phyloP scores from a whole-genome alignment of 352 stramenopile species.

The Pythium diclinum region DNA sequence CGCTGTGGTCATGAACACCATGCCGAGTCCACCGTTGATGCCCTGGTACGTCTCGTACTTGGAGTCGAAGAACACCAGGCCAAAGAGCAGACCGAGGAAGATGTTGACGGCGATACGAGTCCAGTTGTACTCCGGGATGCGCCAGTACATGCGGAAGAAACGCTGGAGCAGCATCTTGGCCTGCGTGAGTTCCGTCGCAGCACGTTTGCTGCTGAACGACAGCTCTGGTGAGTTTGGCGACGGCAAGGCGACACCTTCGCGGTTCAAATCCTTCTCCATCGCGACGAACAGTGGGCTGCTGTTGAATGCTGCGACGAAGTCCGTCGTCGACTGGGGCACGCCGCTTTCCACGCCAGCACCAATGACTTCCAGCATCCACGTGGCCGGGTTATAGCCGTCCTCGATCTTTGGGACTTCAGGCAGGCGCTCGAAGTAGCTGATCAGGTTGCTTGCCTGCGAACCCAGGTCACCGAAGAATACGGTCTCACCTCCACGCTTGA shows the following conservation, averaged over 20 bases:
- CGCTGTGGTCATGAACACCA: conserved; percentile 80
- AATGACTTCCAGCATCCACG: conserved; percentile 42
- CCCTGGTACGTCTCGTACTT: conserved; percentile 48
- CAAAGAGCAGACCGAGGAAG: conserved; percentile 32
- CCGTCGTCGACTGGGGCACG: neutral
- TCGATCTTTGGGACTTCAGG: conserved; percentile 33
- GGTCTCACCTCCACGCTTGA: conserved; percentile 27
- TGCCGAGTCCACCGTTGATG: conserved; percentile 55
- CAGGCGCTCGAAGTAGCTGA: conserved; percentile 58
- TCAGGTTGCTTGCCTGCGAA: conserved; percentile 23
- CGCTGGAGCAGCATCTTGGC: conserved; percentile 23
- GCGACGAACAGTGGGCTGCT: neutral
- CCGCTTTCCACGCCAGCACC: conserved; percentile 43
- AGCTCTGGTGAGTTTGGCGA: conserved; percentile 1
- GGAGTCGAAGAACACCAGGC: conserved; percentile 52
- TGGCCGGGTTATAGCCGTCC: conserved; percentile 38
- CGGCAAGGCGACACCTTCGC: conserved; percentile 6
- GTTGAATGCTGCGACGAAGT: conserved; percentile 17
- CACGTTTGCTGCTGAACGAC: conserved; percentile 23
- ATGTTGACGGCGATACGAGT: conserved; percentile 54
- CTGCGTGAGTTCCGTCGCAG: conserved; percentile 9
- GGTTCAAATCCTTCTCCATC: conserved; percentile 9
- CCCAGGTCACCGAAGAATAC: conserved; percentile 28
- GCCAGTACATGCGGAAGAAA: conserved; percentile 26
- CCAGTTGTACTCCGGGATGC: conserved; percentile 64